Conservation (phyloP, 129 eudicot species). For the Solidago caesia region DNA sequence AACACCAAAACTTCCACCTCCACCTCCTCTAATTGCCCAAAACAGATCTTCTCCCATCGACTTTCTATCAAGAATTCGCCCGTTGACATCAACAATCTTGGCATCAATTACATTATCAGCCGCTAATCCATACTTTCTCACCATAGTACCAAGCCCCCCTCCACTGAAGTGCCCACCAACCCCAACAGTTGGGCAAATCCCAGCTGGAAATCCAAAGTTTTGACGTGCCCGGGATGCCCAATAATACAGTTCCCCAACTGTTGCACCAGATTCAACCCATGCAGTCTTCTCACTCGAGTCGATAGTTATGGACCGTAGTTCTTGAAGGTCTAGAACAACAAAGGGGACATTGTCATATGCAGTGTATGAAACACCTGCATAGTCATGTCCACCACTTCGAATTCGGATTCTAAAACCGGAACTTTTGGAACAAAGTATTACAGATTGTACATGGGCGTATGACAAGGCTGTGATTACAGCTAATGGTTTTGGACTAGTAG, state of each 20-base stretch:
- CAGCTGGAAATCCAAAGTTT: slow-evolving; percentile 10
- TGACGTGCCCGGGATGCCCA: background rate
- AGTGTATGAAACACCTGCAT: slow-evolving; percentile 14
- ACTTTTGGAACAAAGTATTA: slow-evolving; percentile 6
- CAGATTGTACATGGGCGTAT: background rate
- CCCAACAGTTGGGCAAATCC: background rate
- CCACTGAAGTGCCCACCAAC: slow-evolving; percentile 14
- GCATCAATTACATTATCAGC: slow-evolving; percentile 21
- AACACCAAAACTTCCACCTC: slow-evolving; percentile 23
- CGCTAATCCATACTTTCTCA: slow-evolving; percentile 15
- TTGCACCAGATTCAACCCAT: slow-evolving; percentile 18
- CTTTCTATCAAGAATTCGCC: slow-evolving; percentile 6
- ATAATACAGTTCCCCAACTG: slow-evolving; percentile 1
- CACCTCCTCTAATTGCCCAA: slow-evolving; percentile 19
- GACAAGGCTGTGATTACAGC: background rate
- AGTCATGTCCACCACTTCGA: slow-evolving; percentile 13
- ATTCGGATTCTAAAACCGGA: background rate
- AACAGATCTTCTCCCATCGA: slow-evolving; percentile 24
- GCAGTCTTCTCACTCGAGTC: background rate
- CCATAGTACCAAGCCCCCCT: slow-evolving; percentile 11
- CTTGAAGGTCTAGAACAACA: slow-evolving; percentile 1
- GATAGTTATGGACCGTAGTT: background rate
- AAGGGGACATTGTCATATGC: background rate
- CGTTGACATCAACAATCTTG: slow-evolving; percentile 15
- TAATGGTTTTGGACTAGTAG: background rate